Evolutionary conservation across 257 asterid species (phyloP), one percentile per base, ranked within the genome.

Genomic region (Scutellaria galericulata): DNA sequence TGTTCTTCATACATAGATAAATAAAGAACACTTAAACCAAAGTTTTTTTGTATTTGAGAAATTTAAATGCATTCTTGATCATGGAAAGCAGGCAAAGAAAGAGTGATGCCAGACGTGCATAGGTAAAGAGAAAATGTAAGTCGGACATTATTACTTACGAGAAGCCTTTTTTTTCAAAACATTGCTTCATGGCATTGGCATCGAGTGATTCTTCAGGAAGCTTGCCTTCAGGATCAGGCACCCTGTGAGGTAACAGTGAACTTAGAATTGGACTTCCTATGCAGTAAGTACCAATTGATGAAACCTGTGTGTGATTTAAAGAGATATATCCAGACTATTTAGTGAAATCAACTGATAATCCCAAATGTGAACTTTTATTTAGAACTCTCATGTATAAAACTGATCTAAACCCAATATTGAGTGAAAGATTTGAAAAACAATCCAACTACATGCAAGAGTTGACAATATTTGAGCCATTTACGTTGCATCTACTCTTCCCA

Each of bases 211-310:
- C 98, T 84, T 85, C 93, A 0, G 97, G 98, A 81, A 93, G 95
- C 82, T 61, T 85, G 73, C 96, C 96, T 78, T 86, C 91, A 52
- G 96, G 96, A 89, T 93, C 98, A 75, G 96, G 90, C 77, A 71
- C 77, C 85, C 98, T 90, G 70, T 18, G 61, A 58, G 45, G 69
- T 50, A 80, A 63, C 66, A 75, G n/a, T 70, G 45, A 70, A 64
- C 35, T 31, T 31, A 31, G 37, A 31, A 31, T 31, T 31, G 64
- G 18, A 55, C 41, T 55, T 22, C 22, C 47, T 60, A 48, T 10
- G 44, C 60, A 46, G 20, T 40, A 59, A 78, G 8, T 22, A 39
- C 52, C 40, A 45, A 31, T 62, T 42, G 44, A 18, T 41, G 54
- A 56, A 9, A 11, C 35, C 20, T 45, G 64, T 14, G 35, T 41